Conservation (phyloP, 805 yeast genomes). For the Starmera amethionina region DNA sequence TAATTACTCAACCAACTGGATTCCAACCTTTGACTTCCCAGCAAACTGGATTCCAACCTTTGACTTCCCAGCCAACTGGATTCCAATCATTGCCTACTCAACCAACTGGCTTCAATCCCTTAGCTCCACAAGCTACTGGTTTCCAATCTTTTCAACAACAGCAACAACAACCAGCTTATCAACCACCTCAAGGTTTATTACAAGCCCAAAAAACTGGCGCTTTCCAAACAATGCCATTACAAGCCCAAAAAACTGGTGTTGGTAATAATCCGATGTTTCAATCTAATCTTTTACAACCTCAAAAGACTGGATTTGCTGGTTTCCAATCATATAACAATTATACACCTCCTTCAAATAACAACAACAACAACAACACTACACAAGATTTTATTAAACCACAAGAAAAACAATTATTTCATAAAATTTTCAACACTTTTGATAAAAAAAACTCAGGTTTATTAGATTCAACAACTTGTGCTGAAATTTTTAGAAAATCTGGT, state of each 20-base stretch:
- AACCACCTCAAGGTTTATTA: slow-evolving; percentile 25
- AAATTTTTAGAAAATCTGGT: slow-evolving; percentile 86
- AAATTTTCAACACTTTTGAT: slow-evolving; percentile 86
- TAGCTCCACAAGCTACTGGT: slow-evolving; percentile 33
- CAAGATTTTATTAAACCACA: slow-evolving; percentile 73
- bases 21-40: slow-evolving; percentile 32
- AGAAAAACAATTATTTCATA: slow-evolving; percentile 79
- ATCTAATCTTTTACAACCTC: slow-evolving; percentile 21
- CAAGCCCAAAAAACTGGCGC: slow-evolving; percentile 65
- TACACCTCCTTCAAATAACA: slow-evolving; percentile 22
- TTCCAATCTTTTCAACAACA: slow-evolving; percentile 20
- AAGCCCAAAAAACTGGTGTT: slow-evolving; percentile 58
- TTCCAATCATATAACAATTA: slow-evolving; percentile 16
- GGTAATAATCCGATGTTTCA: slow-evolving; percentile 31
- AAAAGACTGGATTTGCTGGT: slow-evolving; percentile 20
- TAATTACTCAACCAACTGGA: slow-evolving; percentile 20
- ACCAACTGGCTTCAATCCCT: slow-evolving; percentile 20
- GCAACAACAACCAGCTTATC: slow-evolving; percentile 13
- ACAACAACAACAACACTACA: too few species aligned
- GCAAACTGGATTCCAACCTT: slow-evolving; percentile 33
- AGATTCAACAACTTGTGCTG: slow-evolving; percentile 75
- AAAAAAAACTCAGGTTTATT: slow-evolving; percentile 53
- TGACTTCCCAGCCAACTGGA: slow-evolving; percentile 27
- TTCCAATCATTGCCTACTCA: slow-evolving; percentile 12
- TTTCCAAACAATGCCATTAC: slow-evolving; percentile 34